Evolutionary conservation across 2,329 filamentous ascomycete genomes (phyloP), one percentile per base, ranked within the genome.

Genomic region (Sclerotinia minor): DNA sequence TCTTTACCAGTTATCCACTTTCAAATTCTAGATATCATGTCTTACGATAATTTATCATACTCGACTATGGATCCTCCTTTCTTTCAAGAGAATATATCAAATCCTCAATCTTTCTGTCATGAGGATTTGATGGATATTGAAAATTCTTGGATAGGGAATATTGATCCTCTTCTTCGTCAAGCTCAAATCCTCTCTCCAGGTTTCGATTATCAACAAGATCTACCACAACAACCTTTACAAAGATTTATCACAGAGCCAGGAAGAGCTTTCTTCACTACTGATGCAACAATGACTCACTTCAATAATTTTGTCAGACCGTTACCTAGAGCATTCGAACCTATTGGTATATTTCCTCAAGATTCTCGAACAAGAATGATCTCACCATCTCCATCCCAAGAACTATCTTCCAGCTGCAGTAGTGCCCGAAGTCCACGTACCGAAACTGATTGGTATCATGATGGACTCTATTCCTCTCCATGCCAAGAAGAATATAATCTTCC

Each of bases 351-450:
- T 26, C 74, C 72, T 26, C 63, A 68, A 32, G 65, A 68, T 57
- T 35, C 60, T 11, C 65, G 71, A 63, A 50, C 35, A 53, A 41
- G 58, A 45, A 70, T 71, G 65, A 50, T 66, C 44, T 76, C 75
- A 17, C 74, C 74, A 17, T 68, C 72, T 35, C 71, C 72, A 11
- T 69, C 68, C 7, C 73, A 76, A 19, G 73, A 70, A 8, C 64
- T 70, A 13, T 69, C 70, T 21, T 73, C 73, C 5, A 68, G 64
- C 13, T 70, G 66, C 53, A 72, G 70, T 61, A 74, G 72, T 58
- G 71, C 67, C 15, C 58, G 65, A 53, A 75, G 71, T 45, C 74
- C 73, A 59, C 63, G 49, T 19, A 45, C 53, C 19, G 73, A 74
- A 13, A 21, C 44, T 7, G 73, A 75, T 8, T 72, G 54, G 63